Evolutionary conservation across 1,284 basidiomycete genomes (phyloP), one percentile per base, ranked within the genome.

Genomic region (Melanopsichium pennsylvanicum): DNA sequence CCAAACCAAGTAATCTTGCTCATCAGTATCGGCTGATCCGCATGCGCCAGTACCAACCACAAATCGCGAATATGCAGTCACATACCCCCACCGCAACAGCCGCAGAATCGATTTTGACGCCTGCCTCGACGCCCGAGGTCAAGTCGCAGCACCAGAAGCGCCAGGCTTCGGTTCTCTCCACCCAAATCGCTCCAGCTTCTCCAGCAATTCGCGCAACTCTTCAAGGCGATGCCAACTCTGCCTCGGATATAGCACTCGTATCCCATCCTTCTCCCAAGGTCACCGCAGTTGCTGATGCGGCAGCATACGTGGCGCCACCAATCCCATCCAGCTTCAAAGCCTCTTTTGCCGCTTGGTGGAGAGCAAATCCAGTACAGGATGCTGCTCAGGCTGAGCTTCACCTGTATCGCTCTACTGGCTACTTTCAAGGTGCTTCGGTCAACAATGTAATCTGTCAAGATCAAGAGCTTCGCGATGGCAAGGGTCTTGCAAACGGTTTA

Each of bases 271-370:
- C 39, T 7, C 16, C 38, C n/a, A 38, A 36, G 18, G 47, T 38
- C 7, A 25, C 45, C 16, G 18, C 41, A 19, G 31, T 43, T 13
- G 41, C 33, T 1, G 33, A 29, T 3, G 23, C 51, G 2, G 37
- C 58, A 7, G 43, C 59, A 0, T 72, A 66, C 21, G 61, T 66
- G 3, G 66, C 70, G 9, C 60, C 64, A 4, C 67, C 70, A 21
- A 64, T 77, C n/a, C 75, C 75, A 2, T 56, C 52, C 5, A 66
- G 71, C 54, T 37, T 77, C 47, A 51, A 52, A 15, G 54, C 66
- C 0, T 77, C 75, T 1, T 45, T 77, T 15, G 47, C 55, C 31
- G 69, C 73, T 15, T 77, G 75, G 75, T 74, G 70, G 67, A 58
- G 40, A 8, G 58, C 66, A 1, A 44, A 58, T 18, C 58, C 59